Evolutionary conservation across 352 stramenopile genomes (phyloP).

Genomic region (Globisporangium megalacanthum): DNA sequence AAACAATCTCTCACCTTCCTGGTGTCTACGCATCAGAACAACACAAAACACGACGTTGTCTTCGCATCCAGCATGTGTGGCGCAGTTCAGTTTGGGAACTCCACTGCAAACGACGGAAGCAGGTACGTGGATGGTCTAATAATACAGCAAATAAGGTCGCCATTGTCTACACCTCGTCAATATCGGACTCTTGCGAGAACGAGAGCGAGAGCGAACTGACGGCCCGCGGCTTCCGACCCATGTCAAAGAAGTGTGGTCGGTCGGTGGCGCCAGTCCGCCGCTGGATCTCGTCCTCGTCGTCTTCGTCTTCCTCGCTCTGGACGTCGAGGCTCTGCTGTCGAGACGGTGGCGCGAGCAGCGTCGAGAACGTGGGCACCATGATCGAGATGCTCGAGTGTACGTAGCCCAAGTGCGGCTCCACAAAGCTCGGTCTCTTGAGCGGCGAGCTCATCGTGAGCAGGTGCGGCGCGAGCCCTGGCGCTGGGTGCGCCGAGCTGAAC

Average conservation of each 20-base stretch:
- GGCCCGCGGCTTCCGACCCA: not conserved
- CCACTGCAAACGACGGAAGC: not conserved
- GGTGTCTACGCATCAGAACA: too few relatives aligned
- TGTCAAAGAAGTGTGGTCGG: not conserved
- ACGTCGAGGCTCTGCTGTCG: conserved; percentile 11
- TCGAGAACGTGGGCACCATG: conserved; percentile 9
- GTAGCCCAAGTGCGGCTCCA: conserved; percentile 11
- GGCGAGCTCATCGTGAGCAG: conserved; percentile 8
- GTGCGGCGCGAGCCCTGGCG: conserved; percentile 5
- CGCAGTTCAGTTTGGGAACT: not conserved
- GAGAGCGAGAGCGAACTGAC: conserved; percentile 1
- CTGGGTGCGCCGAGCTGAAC: conserved; percentile 5
- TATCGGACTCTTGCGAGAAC: conserved; percentile 4
- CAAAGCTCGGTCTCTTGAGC: conserved; percentile 8
- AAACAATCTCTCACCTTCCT: too few relatives aligned
- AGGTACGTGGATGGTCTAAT: not conserved
- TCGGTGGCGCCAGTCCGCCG: too few relatives aligned
- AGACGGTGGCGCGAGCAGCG: conserved; percentile 3
- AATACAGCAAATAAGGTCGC: conserved; percentile 3
- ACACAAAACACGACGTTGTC: not conserved
- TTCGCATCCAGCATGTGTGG: not conserved
- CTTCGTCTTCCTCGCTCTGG: conserved; percentile 10
- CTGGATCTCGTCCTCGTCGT: not conserved
- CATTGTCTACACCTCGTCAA: conserved; percentile 9
- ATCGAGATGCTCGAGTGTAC: conserved; percentile 10